Base-by-base conservation (phyloP, 2,329 filamentous ascomycete species). In the Trichoderma afroharzianum region DNA sequence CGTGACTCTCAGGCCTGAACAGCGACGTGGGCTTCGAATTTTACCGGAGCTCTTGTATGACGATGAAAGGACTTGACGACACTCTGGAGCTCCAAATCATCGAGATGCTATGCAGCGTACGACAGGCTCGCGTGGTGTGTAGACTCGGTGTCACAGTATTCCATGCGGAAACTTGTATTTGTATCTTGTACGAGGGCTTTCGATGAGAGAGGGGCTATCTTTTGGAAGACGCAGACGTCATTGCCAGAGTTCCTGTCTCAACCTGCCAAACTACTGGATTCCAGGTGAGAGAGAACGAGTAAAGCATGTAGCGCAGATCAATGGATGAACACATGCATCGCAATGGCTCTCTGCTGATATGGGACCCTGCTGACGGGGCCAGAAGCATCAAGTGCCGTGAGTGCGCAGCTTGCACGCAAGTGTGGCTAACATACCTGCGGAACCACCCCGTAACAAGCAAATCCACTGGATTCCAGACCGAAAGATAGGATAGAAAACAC, bases 51-150 rank as follows among this genome's bases (percentile, higher is more conserved):
- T 58, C 47, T 71, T 71, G 57, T 71, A 53, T 53, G 67, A 62
- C 32, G n/a, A 3, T 12, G 21, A 62, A 59, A 36, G n/a, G 24
- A 21, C 24, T 63, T 53, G 55, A 39, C 39, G 62, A 62, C 32
- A 9, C 57, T 68, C 26, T 12, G 39, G 39, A 28, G 9, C 26
- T 59, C 58, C 55, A 50, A 43, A 30, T 36, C 66, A 14, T 59
- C 36, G 30, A 68, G 18, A 15, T 68, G 32, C 57, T 57, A 33
- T 58, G 58, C 58, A 58, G 68, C 26, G 70, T 68, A 58, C 70
- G 50, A 63, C 63, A 32, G 47, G 33, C 50, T 43, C 70, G 70
- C 57, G 70, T 71, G 70, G 70, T 71, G 63, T 68, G 57, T 63
- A 62, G 47, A 30, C 21, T 71, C 39, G 30, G 70, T 62, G 58